Percentiles rank a stretch among this genome's conserved stretches.
Evolutionary conservation across 805 yeast genomes (phyloP).

Genomic region (Saccharomycopsis synnaedendra): DNA sequence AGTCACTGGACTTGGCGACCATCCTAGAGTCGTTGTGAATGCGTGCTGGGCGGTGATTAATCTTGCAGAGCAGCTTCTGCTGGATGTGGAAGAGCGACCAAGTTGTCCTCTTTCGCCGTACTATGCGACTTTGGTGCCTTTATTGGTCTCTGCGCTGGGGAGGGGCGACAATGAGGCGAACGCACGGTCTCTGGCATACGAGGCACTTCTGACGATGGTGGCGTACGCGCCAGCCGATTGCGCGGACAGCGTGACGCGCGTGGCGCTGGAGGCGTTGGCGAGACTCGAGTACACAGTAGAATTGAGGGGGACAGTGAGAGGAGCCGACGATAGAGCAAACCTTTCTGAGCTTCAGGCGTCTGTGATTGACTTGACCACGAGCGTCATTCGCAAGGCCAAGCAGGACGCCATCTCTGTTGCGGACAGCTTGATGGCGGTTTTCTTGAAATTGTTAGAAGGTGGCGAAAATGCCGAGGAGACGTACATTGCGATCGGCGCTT

Average conservation of each 20-base stretch:
- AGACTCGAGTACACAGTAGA: constrained; percentile 62
- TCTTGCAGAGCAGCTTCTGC: constrained; percentile 63
- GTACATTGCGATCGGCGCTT: constrained; percentile 81
- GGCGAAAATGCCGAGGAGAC: constrained; percentile 75
- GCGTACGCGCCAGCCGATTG: constrained; percentile 62
- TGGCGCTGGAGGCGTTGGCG: constrained; percentile 63
- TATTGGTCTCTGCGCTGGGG: constrained; percentile 56
- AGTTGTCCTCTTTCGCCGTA: constrained; percentile 64
- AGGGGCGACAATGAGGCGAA: constrained; percentile 75
- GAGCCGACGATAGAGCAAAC: constrained; percentile 61
- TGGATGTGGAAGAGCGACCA: constrained; percentile 18
- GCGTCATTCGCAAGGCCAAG: constrained; percentile 74
- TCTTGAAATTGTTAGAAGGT: constrained; percentile 60
- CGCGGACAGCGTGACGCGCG: constrained; percentile 51
- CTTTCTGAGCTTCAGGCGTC: constrained; percentile 86
- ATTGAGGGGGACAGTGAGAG: constrained; percentile 44
- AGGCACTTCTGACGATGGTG: constrained; percentile 78
- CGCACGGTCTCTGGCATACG: constrained; percentile 93
- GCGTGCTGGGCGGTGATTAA: constrained; percentile 97
- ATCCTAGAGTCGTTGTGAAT: constrained; percentile 89
- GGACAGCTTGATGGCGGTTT: constrained; percentile 76
- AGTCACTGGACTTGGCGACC: constrained; percentile 73
- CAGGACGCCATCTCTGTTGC: constrained; percentile 53
- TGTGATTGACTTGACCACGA: constrained; percentile 62
- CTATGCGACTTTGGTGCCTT: constrained; percentile 58